These are phyloP conservation scores for Yarrowia yakushimensis DNA, from an alignment of 805 yeast genomes.

Conservation along the genomic window DNA sequence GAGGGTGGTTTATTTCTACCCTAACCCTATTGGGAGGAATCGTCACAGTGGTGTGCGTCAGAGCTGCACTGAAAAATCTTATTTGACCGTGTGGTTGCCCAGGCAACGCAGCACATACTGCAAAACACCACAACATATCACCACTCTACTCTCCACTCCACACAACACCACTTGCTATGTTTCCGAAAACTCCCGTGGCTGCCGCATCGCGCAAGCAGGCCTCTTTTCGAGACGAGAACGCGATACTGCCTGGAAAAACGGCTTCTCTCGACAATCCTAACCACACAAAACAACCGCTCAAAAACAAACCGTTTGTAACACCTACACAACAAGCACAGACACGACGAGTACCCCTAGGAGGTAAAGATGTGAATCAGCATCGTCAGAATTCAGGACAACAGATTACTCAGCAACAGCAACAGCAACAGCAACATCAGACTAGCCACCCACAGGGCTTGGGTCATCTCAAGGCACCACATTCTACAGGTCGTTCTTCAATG, in stretches of 20 bases:
- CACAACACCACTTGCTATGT: neutral
- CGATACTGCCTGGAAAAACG: conserved; percentile 1
- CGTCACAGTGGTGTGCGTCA: too few relatives aligned
- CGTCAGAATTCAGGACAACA: neutral
- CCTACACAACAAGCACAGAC: neutral
- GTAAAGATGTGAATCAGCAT: neutral
- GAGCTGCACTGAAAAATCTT: too few relatives aligned
- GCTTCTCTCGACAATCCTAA: neutral
- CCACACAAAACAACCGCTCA: neutral
- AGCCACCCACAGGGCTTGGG: neutral
- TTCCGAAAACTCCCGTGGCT: conserved; percentile 19
- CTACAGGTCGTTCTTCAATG: neutral
- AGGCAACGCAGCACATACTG: too few relatives aligned
- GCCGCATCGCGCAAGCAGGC: conserved; percentile 1
- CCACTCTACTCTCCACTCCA: neutral
- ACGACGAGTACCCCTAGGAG: neutral
- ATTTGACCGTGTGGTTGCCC: too few relatives aligned
- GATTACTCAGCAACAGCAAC: neutral
- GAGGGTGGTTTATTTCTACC: neutral
- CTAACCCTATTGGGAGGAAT: neutral
- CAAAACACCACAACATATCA: conserved; percentile 12
- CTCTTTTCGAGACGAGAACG: conserved; percentile 15
- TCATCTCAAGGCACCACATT: neutral
- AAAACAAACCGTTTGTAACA: conserved; percentile 2
- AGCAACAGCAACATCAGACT: neutral